Evolutionary conservation across 257 asterid genomes (phyloP).

Genomic region (Fraxinus pennsylvanica): DNA sequence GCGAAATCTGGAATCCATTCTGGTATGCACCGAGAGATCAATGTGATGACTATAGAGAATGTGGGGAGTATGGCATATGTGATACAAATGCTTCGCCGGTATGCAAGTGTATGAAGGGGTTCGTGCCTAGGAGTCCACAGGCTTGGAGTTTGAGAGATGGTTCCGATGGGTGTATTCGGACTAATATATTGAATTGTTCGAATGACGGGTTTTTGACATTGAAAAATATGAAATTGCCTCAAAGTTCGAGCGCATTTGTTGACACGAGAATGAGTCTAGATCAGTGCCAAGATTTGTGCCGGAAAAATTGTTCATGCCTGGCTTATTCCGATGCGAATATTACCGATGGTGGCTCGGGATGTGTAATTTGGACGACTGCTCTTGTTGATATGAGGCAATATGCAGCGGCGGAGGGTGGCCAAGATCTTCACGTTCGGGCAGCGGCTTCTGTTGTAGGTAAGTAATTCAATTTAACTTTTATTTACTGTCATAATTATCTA

Average conservation of each 20-base stretch:
- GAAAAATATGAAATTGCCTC: slow-evolving; percentile 73
- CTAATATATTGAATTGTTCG: slow-evolving; percentile 42
- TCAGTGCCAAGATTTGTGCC: slow-evolving; percentile 56
- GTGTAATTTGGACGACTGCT: slow-evolving; percentile 68
- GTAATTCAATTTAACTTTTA: slow-evolving; percentile 17
- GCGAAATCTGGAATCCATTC: slow-evolving; percentile 50
- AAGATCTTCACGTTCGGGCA: slow-evolving; percentile 62
- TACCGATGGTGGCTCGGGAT: slow-evolving; percentile 58
- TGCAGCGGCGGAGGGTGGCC: slow-evolving; percentile 76
- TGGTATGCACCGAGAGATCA: slow-evolving; percentile 89
- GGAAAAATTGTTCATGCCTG: slow-evolving; percentile 61
- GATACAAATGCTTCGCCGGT: slow-evolving; percentile 73
- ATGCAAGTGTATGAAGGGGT: slow-evolving; percentile 66
- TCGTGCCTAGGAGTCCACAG: slow-evolving; percentile 54
- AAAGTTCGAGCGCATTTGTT: slow-evolving; percentile 54
- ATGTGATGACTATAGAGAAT: slow-evolving; percentile 70
- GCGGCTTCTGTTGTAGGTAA: slow-evolving; percentile 71
- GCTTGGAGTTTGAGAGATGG: slow-evolving; percentile 84
- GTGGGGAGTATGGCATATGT: slow-evolving; percentile 73
- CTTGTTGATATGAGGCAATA: slow-evolving; percentile 83
- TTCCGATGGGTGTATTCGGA: slow-evolving; percentile 67
- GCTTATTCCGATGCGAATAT: slow-evolving; percentile 63
- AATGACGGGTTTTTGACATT: slow-evolving; percentile 50
- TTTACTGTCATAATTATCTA: neutral
- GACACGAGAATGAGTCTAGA: slow-evolving; percentile 41